Conservation (phyloP, 306 rosid genomes). For the Citrullus mucosospermus region DNA sequence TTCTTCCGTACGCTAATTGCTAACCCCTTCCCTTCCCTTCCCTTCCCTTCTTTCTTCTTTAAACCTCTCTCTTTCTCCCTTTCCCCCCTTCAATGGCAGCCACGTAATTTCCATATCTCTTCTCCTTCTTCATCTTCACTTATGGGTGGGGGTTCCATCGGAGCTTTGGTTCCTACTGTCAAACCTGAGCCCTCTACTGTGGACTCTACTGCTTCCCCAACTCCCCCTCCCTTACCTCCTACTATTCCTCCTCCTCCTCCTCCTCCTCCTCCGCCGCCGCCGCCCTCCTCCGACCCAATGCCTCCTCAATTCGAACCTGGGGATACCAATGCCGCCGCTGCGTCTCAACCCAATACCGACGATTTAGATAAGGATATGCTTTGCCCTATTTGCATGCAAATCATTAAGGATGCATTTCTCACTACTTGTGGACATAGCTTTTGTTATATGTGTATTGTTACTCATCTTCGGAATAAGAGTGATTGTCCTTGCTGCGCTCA, state of each 20-base stretch:
- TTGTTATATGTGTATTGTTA: constrained; percentile 89
- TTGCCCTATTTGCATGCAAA: constrained; percentile 97
- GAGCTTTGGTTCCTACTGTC: constrained; percentile 27
- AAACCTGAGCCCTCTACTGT: constrained; percentile 7
- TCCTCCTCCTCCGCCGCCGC: not conserved
- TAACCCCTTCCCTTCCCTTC: too few relatives aligned
- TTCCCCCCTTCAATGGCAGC: not conserved
- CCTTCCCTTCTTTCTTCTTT: not conserved
- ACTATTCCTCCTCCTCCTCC: not conserved
- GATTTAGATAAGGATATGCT: constrained; percentile 66
- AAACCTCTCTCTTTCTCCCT: not conserved
- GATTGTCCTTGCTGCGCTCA: constrained; percentile 93
- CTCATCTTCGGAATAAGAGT: constrained; percentile 85
- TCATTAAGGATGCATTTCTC: constrained; percentile 76
- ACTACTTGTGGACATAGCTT: constrained; percentile 91
- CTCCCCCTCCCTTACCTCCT: not conserved
- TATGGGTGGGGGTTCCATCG: constrained; percentile 23
- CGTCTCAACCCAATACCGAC: not conserved
- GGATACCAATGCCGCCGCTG: not conserved
- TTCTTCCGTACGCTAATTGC: not conserved
- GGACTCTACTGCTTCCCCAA: not conserved
- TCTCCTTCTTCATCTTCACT: not conserved
- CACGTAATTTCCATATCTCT: not conserved
- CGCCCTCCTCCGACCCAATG: not conserved
- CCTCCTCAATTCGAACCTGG: not conserved